phyloP scores from a whole-genome alignment of 257 asterid species.

The Schizonepeta tenuifolia region DNA sequence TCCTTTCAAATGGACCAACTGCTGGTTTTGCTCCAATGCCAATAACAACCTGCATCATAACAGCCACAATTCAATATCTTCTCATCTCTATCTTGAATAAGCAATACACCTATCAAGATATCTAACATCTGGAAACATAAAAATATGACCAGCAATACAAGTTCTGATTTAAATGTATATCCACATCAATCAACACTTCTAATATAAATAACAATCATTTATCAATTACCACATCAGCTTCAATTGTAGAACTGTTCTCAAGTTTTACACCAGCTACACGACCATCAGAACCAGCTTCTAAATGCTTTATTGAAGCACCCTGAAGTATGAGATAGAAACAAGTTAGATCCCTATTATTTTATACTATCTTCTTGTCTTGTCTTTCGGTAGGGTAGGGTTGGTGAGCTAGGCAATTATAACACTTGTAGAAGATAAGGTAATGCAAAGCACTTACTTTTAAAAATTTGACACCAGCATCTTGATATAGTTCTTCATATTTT shows the following conservation, averaged over 20 bases:
- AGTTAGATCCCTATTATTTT: slow-evolving; percentile 19
- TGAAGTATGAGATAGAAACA: slow-evolving; percentile 39
- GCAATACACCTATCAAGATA: not conserved
- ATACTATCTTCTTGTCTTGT: not conserved
- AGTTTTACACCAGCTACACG: slow-evolving; percentile 75
- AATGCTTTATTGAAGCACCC: slow-evolving; percentile 78
- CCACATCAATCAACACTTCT: not conserved
- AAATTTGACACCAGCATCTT: slow-evolving; percentile 78
- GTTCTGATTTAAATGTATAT: not conserved
- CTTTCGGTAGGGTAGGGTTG: not conserved
- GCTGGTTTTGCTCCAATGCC: slow-evolving; percentile 98
- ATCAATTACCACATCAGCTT: slow-evolving; percentile 75
- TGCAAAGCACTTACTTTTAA: slow-evolving; percentile 65
- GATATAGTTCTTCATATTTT: slow-evolving; percentile 81
- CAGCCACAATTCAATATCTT: slow-evolving; percentile 22
- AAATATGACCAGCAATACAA: not conserved
- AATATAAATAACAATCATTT: slow-evolving; percentile 7
- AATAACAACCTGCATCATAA: slow-evolving; percentile 68
- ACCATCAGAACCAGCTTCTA: slow-evolving; percentile 85
- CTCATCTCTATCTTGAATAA: slow-evolving; percentile 23
- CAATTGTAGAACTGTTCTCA: slow-evolving; percentile 70
- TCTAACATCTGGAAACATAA: slow-evolving; percentile 1
- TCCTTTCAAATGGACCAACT: slow-evolving; percentile 74
- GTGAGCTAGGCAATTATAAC: slow-evolving; percentile 14
- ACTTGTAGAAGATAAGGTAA: slow-evolving; percentile 20